A percentile compares a stretch with the other conserved stretches of the same genome.
These are phyloP conservation scores for Dothistroma septosporum DNA, from an alignment of 2,329 filamentous ascomycete genomes.

Conservation along the genomic window DNA sequence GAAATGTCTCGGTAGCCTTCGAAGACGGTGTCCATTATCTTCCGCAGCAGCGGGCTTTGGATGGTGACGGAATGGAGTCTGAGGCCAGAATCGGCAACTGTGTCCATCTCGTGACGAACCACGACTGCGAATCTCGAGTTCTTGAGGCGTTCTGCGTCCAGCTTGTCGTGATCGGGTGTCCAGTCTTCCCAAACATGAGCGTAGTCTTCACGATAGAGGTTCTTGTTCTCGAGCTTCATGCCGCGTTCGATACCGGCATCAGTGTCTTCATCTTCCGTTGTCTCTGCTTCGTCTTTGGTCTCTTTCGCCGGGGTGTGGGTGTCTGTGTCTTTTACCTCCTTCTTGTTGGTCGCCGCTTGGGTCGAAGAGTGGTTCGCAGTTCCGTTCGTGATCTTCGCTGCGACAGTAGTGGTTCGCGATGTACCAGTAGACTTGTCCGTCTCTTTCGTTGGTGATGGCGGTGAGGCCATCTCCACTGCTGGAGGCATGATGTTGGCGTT, in stretches of 20 bases:
- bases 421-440: not conserved
- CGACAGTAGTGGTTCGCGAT: not conserved
- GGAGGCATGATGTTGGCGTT: not conserved
- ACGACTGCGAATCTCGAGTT: constrained; percentile 25
- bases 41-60: constrained; percentile 35
- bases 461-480: not conserved
- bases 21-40: constrained; percentile 31
- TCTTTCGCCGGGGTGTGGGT: not conserved
- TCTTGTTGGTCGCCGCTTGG: no score
- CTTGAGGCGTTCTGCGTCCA: constrained; percentile 4
- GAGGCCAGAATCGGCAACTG: constrained; percentile 17
- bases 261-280: not conserved
- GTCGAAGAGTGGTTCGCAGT: not conserved
- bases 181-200: not conserved
- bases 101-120: constrained; percentile 24
- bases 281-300: not conserved
- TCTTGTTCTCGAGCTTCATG: constrained; percentile 1
- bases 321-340: not conserved
- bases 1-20: constrained; percentile 33
- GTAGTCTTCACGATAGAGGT: constrained; percentile 3
- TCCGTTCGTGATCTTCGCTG: not conserved
- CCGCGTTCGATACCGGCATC: not conserved
- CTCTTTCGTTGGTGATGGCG: not conserved
- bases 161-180: constrained; percentile 4
- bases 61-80: constrained; percentile 34